These are phyloP conservation scores for Lodderomyces jiufengensis DNA, from an alignment of 1,139 yeast genomes.

Conservation along the genomic window DNA sequence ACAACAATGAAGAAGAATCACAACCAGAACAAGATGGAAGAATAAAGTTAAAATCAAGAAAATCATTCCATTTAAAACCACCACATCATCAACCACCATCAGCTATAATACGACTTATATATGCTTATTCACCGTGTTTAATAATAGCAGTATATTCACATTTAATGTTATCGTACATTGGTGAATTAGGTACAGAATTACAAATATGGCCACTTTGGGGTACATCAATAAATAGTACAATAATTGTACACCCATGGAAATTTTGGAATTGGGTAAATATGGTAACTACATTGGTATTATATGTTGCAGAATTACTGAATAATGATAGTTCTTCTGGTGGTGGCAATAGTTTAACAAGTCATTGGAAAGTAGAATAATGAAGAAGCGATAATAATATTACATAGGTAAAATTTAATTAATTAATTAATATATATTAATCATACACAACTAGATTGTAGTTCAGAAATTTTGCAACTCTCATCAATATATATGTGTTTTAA, in stretches of 20 bases:
- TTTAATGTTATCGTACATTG: constrained; percentile 83
- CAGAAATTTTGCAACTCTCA: constrained; percentile 43
- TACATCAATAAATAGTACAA: constrained; percentile 15
- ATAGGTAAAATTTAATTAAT: background rate
- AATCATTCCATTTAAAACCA: constrained; percentile 16
- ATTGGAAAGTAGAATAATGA: constrained; percentile 45
- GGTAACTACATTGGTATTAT: constrained; percentile 72
- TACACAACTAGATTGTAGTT: constrained; percentile 8
- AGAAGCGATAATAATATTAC: background rate
- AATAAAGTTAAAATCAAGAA: constrained; percentile 7
- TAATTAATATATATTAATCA: constrained; percentile 2
- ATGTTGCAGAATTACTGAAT: constrained; percentile 68
- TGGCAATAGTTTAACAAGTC: constrained; percentile 32
- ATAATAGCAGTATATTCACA: constrained; percentile 94
- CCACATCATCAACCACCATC: constrained; percentile 33
- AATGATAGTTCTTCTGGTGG: constrained; percentile 31
- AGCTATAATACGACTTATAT: constrained; percentile 57
- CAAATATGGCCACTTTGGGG: constrained; percentile 56
- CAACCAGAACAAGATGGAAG: background rate
- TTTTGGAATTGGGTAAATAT: constrained; percentile 97
- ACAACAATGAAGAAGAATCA: background rate
- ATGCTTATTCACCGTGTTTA: constrained; percentile 89
- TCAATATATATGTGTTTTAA: constrained; percentile 11
- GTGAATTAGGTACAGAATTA: constrained; percentile 62
- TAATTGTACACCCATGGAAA: constrained; percentile 75